These are phyloP conservation scores for Aurantiochytrium sp. DNA, from an alignment of 108 stramenopile species.

Conservation along the genomic window DNA sequence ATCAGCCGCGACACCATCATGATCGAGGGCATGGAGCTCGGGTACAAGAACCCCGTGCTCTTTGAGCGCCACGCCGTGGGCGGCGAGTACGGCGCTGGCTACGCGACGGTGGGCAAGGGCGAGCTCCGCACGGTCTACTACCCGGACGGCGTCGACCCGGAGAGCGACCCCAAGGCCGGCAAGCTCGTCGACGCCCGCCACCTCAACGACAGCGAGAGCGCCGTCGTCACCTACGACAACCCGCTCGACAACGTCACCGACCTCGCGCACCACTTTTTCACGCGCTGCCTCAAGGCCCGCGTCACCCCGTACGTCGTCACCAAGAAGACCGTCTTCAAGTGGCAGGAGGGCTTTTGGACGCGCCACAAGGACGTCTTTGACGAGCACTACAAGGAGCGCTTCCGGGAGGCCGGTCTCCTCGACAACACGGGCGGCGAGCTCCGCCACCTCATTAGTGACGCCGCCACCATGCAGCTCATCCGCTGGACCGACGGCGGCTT, in stretches of 20 bases:
- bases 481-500: slow-evolving; percentile 95
- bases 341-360: slow-evolving; percentile 95
- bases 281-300: slow-evolving; percentile 74
- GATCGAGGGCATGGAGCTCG: slow-evolving; percentile 90
- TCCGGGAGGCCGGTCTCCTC: slow-evolving; percentile 70
- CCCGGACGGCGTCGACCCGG: slow-evolving; percentile 66
- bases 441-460: slow-evolving; percentile 89
- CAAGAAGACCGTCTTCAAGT: slow-evolving; percentile 98
- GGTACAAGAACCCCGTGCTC: slow-evolving; percentile 87
- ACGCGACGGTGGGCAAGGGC: slow-evolving; percentile 78
- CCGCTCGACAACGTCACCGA: slow-evolving; percentile 89
- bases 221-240: slow-evolving; percentile 91
- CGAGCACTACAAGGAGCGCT: slow-evolving; percentile 74
- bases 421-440: slow-evolving; percentile 80
- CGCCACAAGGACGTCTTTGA: slow-evolving; percentile 88
- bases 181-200: slow-evolving; percentile 81
- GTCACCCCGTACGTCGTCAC: slow-evolving; percentile 94
- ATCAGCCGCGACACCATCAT: slow-evolving; percentile 94
- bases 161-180: slow-evolving; percentile 57
- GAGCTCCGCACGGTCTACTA: slow-evolving; percentile 83
- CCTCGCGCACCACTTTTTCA: slow-evolving; percentile 86
- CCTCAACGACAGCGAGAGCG: slow-evolving; percentile 85
- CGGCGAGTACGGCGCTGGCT: slow-evolving; percentile 92
- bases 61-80: slow-evolving; percentile 96
- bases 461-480: slow-evolving; percentile 95